phyloP scores from a whole-genome alignment of 2,329 filamentous ascomycete species.

The Fusarium dimerum region DNA sequence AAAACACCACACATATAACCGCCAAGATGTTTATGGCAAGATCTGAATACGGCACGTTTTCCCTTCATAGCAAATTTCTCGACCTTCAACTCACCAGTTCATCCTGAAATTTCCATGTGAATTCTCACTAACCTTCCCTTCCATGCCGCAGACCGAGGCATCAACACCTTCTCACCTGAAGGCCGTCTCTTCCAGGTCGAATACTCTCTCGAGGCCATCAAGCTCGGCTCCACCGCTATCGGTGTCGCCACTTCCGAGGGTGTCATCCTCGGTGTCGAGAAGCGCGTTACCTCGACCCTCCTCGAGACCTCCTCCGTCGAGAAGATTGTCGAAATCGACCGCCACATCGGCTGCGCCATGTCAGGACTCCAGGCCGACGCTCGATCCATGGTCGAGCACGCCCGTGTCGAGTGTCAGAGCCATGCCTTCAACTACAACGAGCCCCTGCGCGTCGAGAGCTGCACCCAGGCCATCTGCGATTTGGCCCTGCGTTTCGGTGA shows the following conservation, averaged over 20 bases:
- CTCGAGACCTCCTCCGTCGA: constrained; percentile 97
- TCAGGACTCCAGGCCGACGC: constrained; percentile 96
- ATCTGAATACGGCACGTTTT: constrained; percentile 93
- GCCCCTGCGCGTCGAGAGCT: constrained; percentile 91
- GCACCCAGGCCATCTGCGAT: constrained; percentile 98
- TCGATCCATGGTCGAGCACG: constrained; percentile 96
- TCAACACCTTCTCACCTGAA: constrained; percentile 99
- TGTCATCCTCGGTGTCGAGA: constrained; percentile 96
- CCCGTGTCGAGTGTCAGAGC: constrained; percentile 94
- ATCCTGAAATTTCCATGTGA: neutral
- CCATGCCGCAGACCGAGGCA: constrained; percentile 77
- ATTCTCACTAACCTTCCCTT: constrained; percentile 18
- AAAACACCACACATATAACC: constrained; percentile 27
- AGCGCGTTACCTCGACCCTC: constrained; percentile 95
- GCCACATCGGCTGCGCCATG: constrained; percentile 99
- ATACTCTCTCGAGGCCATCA: constrained; percentile 99
- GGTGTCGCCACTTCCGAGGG: constrained; percentile 94
- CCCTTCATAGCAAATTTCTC: constrained; percentile 25
- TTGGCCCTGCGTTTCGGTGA: constrained; percentile 94
- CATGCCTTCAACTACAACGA: constrained; percentile 99
- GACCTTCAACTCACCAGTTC: constrained; percentile 17
- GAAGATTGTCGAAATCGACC: constrained; percentile 99
- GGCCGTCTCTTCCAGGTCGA: constrained; percentile 99
- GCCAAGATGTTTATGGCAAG: constrained; percentile 98
- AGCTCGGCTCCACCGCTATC: constrained; percentile 97